Conservation (phyloP, 768 basidiomycete species). For the Gelatoporia subvermispora region DNA sequence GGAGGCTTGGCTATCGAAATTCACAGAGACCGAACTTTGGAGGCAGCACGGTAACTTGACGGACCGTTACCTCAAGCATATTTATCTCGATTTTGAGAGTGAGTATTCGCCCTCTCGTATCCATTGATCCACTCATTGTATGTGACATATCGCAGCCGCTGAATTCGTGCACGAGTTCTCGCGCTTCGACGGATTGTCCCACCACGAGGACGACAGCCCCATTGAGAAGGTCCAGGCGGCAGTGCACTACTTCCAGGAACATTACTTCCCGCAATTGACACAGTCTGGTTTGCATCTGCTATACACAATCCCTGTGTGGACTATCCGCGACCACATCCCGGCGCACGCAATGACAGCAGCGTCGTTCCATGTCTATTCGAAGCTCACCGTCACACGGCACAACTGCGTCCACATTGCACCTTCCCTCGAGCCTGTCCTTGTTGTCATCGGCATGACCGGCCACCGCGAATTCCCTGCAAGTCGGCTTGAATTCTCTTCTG, state of each 20-base stretch:
- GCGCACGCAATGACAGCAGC: constrained; percentile 18
- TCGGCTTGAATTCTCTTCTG: constrained; percentile 16
- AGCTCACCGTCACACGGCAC: constrained; percentile 14
- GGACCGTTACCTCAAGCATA: constrained; percentile 15
- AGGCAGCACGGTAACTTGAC: constrained; percentile 7
- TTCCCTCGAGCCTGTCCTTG: constrained; percentile 17
- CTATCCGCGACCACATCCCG: constrained; percentile 2
- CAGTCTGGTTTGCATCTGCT: constrained; percentile 19
- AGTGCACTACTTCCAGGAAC: constrained; percentile 18
- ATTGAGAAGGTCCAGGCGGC: constrained; percentile 19
- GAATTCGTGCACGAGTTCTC: constrained; percentile 23
- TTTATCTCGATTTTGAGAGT: constrained; percentile 22
- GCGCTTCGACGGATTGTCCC: constrained; percentile 15
- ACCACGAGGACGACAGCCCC: constrained; percentile 7
- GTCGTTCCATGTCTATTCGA: constrained; percentile 19
- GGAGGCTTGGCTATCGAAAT: constrained; percentile 6
- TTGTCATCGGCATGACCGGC: constrained; percentile 22
- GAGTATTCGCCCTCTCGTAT: constrained; percentile 1
- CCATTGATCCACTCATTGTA: background rate
- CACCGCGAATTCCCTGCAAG: constrained; percentile 11
- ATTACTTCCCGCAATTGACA: constrained; percentile 20
- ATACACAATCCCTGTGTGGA: constrained; percentile 21
- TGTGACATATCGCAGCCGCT: constrained; percentile 12
- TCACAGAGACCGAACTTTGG: constrained; percentile 10
- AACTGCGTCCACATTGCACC: constrained; percentile 13